Conservation (phyloP, 2,329 filamentous ascomycete species). For the Colletotrichum sansevieriae region DNA sequence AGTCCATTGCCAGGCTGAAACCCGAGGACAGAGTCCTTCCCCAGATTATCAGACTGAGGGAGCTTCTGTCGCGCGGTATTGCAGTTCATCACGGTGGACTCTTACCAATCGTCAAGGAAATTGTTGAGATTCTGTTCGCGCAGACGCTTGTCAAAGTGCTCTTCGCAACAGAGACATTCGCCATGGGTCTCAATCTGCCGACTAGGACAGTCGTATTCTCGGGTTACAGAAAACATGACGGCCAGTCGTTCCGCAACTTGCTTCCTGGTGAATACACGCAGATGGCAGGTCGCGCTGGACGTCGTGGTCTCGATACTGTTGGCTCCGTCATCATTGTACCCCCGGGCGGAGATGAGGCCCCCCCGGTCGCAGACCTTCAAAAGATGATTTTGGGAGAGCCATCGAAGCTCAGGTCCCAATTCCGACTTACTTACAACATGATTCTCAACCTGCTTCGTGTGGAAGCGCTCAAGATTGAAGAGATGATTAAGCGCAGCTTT, state of each 20-base stretch:
- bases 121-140: conserved; percentile 96
- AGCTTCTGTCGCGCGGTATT: conserved; percentile 88
- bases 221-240: conserved; percentile 96
- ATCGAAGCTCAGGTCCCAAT: conserved; percentile 94
- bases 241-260: conserved; percentile 89
- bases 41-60: conserved; percentile 89
- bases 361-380: conserved; percentile 83
- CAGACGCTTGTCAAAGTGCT: conserved; percentile 95
- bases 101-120: conserved; percentile 95
- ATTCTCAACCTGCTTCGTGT: conserved; percentile 95
- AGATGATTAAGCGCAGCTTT: conserved; percentile 99
- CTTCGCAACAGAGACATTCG: conserved; percentile 98
- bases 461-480: conserved; percentile 97
- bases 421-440: conserved; percentile 99
- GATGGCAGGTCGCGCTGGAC: conserved; percentile 95
- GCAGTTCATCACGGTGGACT: conserved; percentile 97
- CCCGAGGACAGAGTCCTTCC: conserved; percentile 91
- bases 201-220: conserved; percentile 98
- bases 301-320: conserved; percentile 91
- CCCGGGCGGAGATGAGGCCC: conserved; percentile 86
- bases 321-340: conserved; percentile 96
- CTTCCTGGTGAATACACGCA: conserved; percentile 97
- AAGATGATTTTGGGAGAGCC: conserved; percentile 97
- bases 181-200: conserved; percentile 96
- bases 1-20: conserved; percentile 90